These are phyloP conservation scores for Pestalotiopsis sp. DNA, from an alignment of 2,329 filamentous ascomycete genomes.

Conservation along the genomic window DNA sequence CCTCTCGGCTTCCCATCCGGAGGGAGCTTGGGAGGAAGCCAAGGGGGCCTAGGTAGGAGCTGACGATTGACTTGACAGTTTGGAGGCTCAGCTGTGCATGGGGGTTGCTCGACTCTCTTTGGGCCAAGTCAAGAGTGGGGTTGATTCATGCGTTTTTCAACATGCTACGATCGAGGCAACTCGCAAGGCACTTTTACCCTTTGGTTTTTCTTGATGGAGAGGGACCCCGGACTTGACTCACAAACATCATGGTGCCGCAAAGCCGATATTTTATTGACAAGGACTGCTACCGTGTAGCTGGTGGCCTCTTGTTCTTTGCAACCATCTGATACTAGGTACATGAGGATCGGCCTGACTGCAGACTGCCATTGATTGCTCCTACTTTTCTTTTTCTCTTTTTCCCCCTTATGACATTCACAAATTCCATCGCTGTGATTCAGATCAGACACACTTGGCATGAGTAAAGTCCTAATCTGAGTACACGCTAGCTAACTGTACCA, in stretches of 20 bases:
- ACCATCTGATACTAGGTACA: too few relatives aligned
- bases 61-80: neutral
- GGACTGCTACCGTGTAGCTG: too few relatives aligned
- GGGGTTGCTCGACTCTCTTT: neutral
- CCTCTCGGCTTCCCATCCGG: too few relatives aligned
- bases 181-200: neutral
- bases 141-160: neutral
- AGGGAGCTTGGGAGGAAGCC: too few relatives aligned
- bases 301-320: too few relatives aligned
- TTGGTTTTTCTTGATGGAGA: neutral
- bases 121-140: neutral
- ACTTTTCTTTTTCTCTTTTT: too few relatives aligned
- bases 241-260: neutral
- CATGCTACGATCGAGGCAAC: neutral
- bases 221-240: neutral
- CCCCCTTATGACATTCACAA: too few relatives aligned
- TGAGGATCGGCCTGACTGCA: too few relatives aligned
- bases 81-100: neutral
- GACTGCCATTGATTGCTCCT: too few relatives aligned
- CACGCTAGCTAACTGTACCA: neutral
- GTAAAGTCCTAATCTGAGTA: neutral
- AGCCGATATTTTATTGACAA: neutral
- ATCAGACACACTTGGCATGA: neutral
- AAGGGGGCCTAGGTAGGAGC: too few relatives aligned
- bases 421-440: neutral